Conservation (phyloP, 306 rosid genomes). For the Rosa lucieae region DNA sequence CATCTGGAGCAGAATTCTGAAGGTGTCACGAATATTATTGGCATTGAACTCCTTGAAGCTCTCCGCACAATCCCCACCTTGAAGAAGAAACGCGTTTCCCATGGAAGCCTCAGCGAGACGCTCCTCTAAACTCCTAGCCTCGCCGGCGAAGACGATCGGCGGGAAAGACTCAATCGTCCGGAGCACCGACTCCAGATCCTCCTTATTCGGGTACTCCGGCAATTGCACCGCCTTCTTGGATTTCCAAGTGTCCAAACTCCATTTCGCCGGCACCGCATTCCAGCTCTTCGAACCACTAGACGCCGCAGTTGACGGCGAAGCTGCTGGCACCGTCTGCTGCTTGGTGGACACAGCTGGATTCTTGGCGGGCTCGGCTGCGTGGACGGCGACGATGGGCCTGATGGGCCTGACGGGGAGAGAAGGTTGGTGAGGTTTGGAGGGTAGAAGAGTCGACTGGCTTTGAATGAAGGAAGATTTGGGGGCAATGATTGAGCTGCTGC, state of each 20-base stretch:
- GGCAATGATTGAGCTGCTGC: conserved; percentile 43
- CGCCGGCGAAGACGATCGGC: conserved; percentile 95
- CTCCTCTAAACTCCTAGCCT: conserved; percentile 84
- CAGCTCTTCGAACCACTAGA: not conserved
- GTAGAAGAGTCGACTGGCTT: not conserved
- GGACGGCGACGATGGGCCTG: conserved; percentile 51
- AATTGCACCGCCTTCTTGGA: conserved; percentile 79
- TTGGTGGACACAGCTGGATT: conserved; percentile 60
- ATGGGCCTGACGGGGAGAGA: conserved; percentile 24
- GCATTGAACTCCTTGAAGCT: conserved; percentile 98
- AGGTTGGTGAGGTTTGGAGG: conserved; percentile 38
- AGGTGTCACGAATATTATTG: conserved; percentile 88
- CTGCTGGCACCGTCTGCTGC: conserved; percentile 9
- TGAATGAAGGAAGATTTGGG: conserved; percentile 45
- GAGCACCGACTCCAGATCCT: conserved; percentile 70
- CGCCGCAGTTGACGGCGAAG: conserved; percentile 21
- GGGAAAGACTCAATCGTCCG: conserved; percentile 80
- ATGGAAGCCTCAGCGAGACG: conserved; percentile 69
- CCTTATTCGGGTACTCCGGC: conserved; percentile 81
- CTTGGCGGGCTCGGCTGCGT: conserved; percentile 86
- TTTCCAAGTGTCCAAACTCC: conserved; percentile 79
- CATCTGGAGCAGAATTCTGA: conserved; percentile 90
- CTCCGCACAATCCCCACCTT: conserved; percentile 97
- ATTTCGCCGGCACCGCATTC: conserved; percentile 45
- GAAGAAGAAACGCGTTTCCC: conserved; percentile 90